Evolutionary conservation across 345 rosid species (phyloP), one percentile per base, ranked within the genome.

Genomic region (Acer yangbiense): DNA sequence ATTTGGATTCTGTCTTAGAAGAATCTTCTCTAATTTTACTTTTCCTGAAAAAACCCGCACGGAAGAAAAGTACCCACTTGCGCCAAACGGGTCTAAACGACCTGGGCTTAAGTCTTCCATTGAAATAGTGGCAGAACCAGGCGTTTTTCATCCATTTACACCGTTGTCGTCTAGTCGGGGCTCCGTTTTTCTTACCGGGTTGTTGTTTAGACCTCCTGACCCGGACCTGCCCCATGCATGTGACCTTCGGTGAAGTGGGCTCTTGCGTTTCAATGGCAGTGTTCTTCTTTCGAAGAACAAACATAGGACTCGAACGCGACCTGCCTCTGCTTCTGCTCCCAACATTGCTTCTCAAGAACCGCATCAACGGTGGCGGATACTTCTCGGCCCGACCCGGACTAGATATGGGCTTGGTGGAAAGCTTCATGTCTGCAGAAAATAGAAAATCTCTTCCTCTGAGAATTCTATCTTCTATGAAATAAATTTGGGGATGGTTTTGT

Each of bases 221-320:
- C 65, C 94, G 93, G 71, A 95, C 98, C 77, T 95, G 98, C 25
- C 98, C 98, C 92, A 95, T 92, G 98, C 98, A 95, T 43, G 98
- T 93, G 50, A 95, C 98, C 78, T 90, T 92, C 0, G 98, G 98
- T 11, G 98, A 95, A 55, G 97, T 78, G 17, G 98, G 98, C 67
- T 95, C 98, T 71, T 89, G 98, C 5, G 93, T 89, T 83, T 92
- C 93, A 68, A 82, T 79, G 81, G 87, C 79, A 4, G 86, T 29
- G 78, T 76, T 88, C 81, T 80, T 89, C 85, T 87, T 90, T 23
- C 92, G 86, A 20, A 63, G 70, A 39, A 90, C 82, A 80, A 95
- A 95, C 86, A 95, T 82, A 20, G 98, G 98, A 65, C 98, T 95
- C n/a, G 94, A 83, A 65, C 95, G 91, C 32, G 95, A 87, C 85